Evolutionary conservation across 768 basidiomycete species (phyloP).

Genomic region (Basidioascus undulatus): DNA sequence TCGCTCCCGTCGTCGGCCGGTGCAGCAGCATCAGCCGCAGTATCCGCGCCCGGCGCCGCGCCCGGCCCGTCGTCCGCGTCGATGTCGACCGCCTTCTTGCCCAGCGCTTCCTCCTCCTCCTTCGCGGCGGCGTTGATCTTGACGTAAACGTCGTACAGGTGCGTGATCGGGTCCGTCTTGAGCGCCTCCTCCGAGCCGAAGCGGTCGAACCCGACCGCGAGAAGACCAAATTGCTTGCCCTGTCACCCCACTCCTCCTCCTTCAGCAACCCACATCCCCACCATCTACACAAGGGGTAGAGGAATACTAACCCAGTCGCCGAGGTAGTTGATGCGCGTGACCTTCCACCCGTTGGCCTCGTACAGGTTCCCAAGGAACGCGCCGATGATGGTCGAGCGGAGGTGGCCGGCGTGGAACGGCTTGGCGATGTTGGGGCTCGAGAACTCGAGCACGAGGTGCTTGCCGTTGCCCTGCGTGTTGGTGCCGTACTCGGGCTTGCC

Average conservation of each 20-base stretch:
- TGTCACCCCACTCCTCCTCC: too few relatives aligned
- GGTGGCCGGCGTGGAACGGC: slow-evolving; percentile 89
- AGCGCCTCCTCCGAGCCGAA: slow-evolving; percentile 71
- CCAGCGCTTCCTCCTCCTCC: slow-evolving; percentile 14
- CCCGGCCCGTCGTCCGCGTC: slow-evolving; percentile 1
- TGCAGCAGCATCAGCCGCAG: background rate
- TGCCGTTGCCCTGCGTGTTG: slow-evolving; percentile 49
- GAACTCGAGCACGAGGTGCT: slow-evolving; percentile 70
- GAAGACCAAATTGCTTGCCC: slow-evolving; percentile 82
- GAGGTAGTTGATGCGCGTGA: slow-evolving; percentile 75
- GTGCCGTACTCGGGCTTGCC: slow-evolving; percentile 53
- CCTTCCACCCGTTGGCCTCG: slow-evolving; percentile 78
- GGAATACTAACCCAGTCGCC: too few relatives aligned
- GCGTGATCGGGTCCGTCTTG: slow-evolving; percentile 72
- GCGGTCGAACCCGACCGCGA: slow-evolving; percentile 73
- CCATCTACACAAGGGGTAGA: too few relatives aligned
- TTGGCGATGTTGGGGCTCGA: slow-evolving; percentile 96
- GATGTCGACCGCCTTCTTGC: slow-evolving; percentile 12
- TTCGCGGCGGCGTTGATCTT: slow-evolving; percentile 54
- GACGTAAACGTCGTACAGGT: slow-evolving; percentile 84
- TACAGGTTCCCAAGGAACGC: slow-evolving; percentile 77
- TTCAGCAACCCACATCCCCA: too few relatives aligned
- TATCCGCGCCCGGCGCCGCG: slow-evolving; percentile 1
- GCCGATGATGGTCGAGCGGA: slow-evolving; percentile 97
- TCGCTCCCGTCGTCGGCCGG: slow-evolving; percentile 8